Evolutionary conservation across 1,284 basidiomycete species (phyloP), one percentile per base, ranked within the genome.

Genomic region (Singerocomus rubriflavus): DNA sequence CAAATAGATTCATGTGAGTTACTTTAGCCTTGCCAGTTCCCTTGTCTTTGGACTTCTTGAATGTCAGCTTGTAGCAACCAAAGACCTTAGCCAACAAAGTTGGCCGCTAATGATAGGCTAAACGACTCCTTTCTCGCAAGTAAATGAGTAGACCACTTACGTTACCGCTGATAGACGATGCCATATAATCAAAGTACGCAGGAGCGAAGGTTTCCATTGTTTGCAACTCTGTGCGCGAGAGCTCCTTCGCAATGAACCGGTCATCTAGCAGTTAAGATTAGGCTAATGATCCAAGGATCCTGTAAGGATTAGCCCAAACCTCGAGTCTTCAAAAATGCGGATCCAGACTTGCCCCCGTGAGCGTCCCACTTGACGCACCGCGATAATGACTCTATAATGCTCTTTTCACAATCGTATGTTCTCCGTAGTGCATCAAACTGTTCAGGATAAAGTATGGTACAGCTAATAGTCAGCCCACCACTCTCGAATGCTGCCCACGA

Each of bases 131-230:
- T 47, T 32, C 17, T 39, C 9, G 31, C 34, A 40, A 25, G 8
- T 11, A 34, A 30, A 13, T 13, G 13, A 34, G n/a, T 21, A 21
- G 39, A 43, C 6, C 31, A 71, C 85, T 48, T 43, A 91, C 89
- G 61, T 88, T 83, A 35, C 84, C 86, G 44, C 82, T 81, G 25
- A 91, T 81, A 6, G 93, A 88, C 17, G 90, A 85, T 4, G 91
- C 88, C 84, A 98, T 94, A 69, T 99, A 99, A 59, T 95, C 90
- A 65, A 99, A 99, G 70, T 99, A 99, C 4, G 92, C 89, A 0
- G 96, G 96, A 8, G 94, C 97, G 71, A 99, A 99, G 7, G 91
- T 93, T 61, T 95, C 92, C 81, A 99, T 91, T 0, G 92, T 91
- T 64, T 98, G 93, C 61, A 98, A 77, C 68, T 99, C 97, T 35